Percentiles rank a stretch among this genome's conserved stretches.
phyloP scores from a whole-genome alignment of 2,329 filamentous ascomycete species.

The Paraphaeosphaeria minitans region DNA sequence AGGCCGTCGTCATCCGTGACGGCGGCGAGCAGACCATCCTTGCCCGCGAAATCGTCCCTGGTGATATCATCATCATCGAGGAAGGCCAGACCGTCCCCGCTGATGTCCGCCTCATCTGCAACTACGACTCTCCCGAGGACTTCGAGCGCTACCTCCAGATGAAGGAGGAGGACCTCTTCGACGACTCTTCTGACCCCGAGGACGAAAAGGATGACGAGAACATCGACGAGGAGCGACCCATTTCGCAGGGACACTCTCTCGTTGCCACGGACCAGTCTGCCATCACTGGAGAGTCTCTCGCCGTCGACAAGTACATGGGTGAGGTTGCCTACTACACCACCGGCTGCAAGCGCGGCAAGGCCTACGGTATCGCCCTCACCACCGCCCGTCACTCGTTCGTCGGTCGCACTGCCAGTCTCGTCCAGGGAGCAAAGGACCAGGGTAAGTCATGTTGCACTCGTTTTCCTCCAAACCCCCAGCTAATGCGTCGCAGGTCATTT shows the following conservation, averaged over 20 bases:
- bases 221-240: conserved; percentile 57
- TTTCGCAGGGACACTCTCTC: conserved; percentile 68
- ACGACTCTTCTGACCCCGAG: conserved; percentile 63
- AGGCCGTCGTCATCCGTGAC: conserved; percentile 69
- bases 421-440: conserved; percentile 75
- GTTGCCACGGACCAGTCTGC: conserved; percentile 78
- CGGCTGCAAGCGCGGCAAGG: conserved; percentile 80
- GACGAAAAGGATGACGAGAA: conserved; percentile 66
- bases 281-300: conserved; percentile 80
- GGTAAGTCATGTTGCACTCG: conserved; percentile 49
- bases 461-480: not conserved
- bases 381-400: conserved; percentile 76
- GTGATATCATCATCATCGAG: conserved; percentile 76
- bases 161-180: conserved; percentile 57
- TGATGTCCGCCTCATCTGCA: conserved; percentile 74
- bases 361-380: conserved; percentile 70
- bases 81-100: conserved; percentile 74
- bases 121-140: conserved; percentile 70
- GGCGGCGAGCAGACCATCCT: conserved; percentile 71
- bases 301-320: conserved; percentile 79
- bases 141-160: conserved; percentile 71
- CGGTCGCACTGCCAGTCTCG: conserved; percentile 74
- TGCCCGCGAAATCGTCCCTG: conserved; percentile 74
- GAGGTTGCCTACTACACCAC: conserved; percentile 79
- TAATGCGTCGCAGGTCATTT: conserved; percentile 57